Percentiles rank a stretch among this genome's conserved stretches.
phyloP scores from a whole-genome alignment of 2,329 filamentous ascomycete species.

The Fusarium hostae region DNA sequence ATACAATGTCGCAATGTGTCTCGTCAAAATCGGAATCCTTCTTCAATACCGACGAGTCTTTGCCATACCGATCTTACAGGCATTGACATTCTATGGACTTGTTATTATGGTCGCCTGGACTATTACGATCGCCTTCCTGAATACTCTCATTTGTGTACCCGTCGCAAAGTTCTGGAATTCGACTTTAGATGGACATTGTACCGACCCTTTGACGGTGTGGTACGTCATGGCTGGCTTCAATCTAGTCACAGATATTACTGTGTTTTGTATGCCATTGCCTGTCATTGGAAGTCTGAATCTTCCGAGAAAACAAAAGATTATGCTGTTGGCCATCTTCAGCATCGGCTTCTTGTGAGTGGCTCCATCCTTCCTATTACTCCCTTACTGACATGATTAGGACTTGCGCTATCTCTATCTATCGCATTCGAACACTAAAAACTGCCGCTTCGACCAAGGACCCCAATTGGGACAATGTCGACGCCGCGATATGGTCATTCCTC shows the following conservation, averaged over 20 bases:
- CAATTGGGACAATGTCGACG: conserved; percentile 27
- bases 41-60: conserved; percentile 27
- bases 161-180: conserved; percentile 25
- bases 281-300: conserved; percentile 17
- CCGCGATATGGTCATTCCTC: conserved; percentile 25
- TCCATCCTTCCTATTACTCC: accelerated
- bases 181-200: not conserved
- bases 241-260: conserved; percentile 1
- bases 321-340: conserved; percentile 18
- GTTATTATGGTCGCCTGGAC: conserved; percentile 18
- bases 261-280: conserved; percentile 19
- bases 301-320: conserved; percentile 10
- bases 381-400: not conserved
- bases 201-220: conserved; percentile 4
- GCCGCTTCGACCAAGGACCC: conserved; percentile 17
- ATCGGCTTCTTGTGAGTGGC: conserved; percentile 4
- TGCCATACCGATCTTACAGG: not conserved
- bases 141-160: conserved; percentile 11
- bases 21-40: conserved; percentile 21
- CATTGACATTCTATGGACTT: not conserved
- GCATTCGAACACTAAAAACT: conserved; percentile 13
- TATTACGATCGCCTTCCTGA: conserved; percentile 11
- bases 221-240: conserved; percentile 27
- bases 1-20: conserved; percentile 24
- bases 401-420: conserved; percentile 18